phyloP scores from a whole-genome alignment of 345 rosid genomes.

The Angophora floribunda region DNA sequence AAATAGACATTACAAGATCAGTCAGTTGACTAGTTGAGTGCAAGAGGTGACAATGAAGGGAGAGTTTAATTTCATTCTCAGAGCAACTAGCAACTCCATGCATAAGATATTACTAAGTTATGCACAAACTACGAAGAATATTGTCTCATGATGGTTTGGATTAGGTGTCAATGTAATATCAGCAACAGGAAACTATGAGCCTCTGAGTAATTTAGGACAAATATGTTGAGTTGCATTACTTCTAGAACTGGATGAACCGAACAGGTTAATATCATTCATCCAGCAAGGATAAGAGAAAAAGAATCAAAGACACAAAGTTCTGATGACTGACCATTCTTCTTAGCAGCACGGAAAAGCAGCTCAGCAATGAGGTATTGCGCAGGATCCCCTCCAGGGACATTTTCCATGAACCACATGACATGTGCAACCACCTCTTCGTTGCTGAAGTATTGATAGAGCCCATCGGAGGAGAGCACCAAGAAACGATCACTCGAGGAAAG shows the following conservation, averaged over 20 bases:
- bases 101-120: background rate
- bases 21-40: background rate
- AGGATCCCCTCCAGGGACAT: slow-evolving; percentile 96
- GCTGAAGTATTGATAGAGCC: slow-evolving; percentile 90
- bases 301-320: background rate
- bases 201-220: background rate
- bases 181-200: background rate
- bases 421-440: slow-evolving; percentile 94
- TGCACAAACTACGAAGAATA: background rate
- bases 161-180: background rate
- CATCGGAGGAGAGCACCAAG: slow-evolving; percentile 89
- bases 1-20: background rate
- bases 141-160: background rate
- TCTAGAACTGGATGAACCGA: background rate
- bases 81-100: background rate
- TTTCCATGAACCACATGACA: slow-evolving; percentile 97
- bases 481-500: slow-evolving; percentile 80
- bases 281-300: background rate
- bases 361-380: slow-evolving; percentile 91
- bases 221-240: background rate
- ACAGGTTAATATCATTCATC: background rate
- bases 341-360: slow-evolving; percentile 91
- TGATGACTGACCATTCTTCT: slow-evolving; percentile 66
- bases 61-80: background rate
- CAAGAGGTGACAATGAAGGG: background rate